These are phyloP conservation scores for Suillus discolor DNA, from an alignment of 768 basidiomycete species.

Conservation along the genomic window DNA sequence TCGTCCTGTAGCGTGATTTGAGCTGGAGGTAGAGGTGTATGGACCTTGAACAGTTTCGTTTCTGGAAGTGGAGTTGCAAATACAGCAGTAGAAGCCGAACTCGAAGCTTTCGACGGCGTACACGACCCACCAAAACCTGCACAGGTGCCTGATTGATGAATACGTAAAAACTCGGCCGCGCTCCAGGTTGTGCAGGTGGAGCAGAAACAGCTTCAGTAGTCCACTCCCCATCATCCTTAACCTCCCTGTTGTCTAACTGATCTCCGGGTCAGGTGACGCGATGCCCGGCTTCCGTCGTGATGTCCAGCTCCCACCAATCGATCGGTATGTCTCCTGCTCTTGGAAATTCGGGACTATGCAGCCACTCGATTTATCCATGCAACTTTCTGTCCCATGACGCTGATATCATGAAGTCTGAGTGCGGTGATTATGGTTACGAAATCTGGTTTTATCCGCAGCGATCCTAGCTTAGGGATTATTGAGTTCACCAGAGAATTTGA, in stretches of 20 bases:
- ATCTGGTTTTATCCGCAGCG: not conserved
- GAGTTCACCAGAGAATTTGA: not conserved
- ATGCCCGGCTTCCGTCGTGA: not conserved
- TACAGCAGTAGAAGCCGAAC: too few species aligned
- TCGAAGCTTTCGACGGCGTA: too few species aligned
- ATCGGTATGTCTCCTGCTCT: not conserved
- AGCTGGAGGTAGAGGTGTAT: too few species aligned
- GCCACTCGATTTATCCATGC: not conserved
- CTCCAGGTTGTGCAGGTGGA: too few species aligned
- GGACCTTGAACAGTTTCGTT: too few species aligned
- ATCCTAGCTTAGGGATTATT: not conserved
- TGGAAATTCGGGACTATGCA: not conserved
- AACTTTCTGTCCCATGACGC: not conserved
- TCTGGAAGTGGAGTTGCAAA: too few species aligned
- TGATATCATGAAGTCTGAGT: not conserved
- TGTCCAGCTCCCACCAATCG: not conserved
- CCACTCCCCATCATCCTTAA: too few species aligned
- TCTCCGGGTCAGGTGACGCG: not conserved
- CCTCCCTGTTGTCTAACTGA: conserved; percentile 2
- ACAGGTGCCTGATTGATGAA: too few species aligned
- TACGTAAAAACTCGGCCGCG: too few species aligned
- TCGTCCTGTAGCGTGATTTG: too few species aligned
- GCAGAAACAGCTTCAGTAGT: too few species aligned
- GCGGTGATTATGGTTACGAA: not conserved
- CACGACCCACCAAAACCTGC: too few species aligned